These are phyloP conservation scores for Fragaria iinumae DNA, from an alignment of 306 rosid species.

Conservation along the genomic window DNA sequence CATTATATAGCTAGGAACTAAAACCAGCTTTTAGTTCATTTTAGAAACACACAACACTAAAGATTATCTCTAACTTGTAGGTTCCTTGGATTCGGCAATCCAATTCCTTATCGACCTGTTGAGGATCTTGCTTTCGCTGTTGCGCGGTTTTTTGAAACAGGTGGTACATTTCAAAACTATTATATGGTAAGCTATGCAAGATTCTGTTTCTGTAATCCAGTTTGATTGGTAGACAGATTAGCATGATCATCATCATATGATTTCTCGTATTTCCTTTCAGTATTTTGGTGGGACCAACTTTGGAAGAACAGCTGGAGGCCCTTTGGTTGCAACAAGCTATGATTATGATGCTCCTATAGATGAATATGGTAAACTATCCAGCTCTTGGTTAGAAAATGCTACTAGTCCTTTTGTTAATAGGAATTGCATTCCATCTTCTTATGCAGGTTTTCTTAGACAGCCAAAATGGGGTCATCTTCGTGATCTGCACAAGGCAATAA, in stretches of 20 bases:
- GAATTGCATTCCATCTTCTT: neutral
- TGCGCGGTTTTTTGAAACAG: slow-evolving; percentile 23
- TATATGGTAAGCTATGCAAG: slow-evolving; percentile 22
- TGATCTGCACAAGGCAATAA: slow-evolving; percentile 25
- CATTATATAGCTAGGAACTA: neutral
- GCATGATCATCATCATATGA: neutral
- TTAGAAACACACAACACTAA: neutral
- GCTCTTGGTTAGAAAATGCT: neutral
- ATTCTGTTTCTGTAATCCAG: neutral
- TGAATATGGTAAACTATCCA: slow-evolving; percentile 27
- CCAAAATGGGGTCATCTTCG: slow-evolving; percentile 31
- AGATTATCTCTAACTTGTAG: neutral
- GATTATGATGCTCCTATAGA: slow-evolving; percentile 37
- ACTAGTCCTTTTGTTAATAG: neutral
- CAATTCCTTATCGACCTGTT: slow-evolving; percentile 23
- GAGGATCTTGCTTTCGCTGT: slow-evolving; percentile 35
- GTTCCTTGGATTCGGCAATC: slow-evolving; percentile 28
- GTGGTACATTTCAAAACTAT: slow-evolving; percentile 28
- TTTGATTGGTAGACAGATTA: neutral
- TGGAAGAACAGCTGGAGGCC: slow-evolving; percentile 31
- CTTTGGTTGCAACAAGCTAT: slow-evolving; percentile 32
- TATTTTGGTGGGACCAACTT: slow-evolving; percentile 32
- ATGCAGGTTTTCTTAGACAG: slow-evolving; percentile 26
- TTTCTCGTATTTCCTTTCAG: slow-evolving; percentile 16
- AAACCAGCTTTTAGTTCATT: neutral